phyloP scores from a whole-genome alignment of 495 filamentous ascomycete genomes.

The Penicillium canescens region DNA sequence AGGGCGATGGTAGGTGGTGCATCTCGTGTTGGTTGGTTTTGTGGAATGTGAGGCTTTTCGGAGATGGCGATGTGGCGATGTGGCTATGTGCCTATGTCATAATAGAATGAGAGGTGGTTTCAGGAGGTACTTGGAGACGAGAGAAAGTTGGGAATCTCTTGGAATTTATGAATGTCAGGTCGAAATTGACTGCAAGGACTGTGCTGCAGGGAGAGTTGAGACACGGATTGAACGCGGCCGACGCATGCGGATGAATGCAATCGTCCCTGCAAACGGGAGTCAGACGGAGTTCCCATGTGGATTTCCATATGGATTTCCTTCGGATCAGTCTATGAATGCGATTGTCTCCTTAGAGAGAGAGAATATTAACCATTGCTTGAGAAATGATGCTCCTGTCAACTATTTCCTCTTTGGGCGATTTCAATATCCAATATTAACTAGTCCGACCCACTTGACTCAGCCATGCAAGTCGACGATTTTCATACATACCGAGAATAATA shows the following conservation, averaged over 20 bases:
- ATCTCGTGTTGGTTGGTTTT: constrained; percentile 8
- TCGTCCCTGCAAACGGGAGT: constrained; percentile 16
- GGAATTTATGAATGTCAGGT: constrained; percentile 6
- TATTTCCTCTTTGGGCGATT: not conserved
- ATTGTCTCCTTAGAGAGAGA: no score
- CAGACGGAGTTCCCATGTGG: not conserved
- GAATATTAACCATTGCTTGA: no score
- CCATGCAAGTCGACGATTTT: constrained; percentile 3
- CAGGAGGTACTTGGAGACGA: not conserved
- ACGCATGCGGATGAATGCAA: constrained; percentile 24
- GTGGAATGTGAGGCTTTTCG: not conserved
- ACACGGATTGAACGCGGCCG: constrained; percentile 17
- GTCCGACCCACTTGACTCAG: constrained; percentile 27
- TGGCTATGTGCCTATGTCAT: not conserved
- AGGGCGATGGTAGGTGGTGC: constrained; percentile 19
- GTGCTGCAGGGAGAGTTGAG: constrained; percentile 26
- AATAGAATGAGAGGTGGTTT: not conserved
- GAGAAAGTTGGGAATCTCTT: not conserved
- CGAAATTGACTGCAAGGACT: constrained; percentile 23
- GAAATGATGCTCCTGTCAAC: not conserved
- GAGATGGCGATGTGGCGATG: not conserved
- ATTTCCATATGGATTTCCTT: not conserved
- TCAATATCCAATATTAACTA: constrained; percentile 10
- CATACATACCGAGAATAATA: no score
- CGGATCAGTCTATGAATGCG: no score